Conservation (phyloP, 192 early-diverging fungal genomes). For the Linnemannia elongata region DNA sequence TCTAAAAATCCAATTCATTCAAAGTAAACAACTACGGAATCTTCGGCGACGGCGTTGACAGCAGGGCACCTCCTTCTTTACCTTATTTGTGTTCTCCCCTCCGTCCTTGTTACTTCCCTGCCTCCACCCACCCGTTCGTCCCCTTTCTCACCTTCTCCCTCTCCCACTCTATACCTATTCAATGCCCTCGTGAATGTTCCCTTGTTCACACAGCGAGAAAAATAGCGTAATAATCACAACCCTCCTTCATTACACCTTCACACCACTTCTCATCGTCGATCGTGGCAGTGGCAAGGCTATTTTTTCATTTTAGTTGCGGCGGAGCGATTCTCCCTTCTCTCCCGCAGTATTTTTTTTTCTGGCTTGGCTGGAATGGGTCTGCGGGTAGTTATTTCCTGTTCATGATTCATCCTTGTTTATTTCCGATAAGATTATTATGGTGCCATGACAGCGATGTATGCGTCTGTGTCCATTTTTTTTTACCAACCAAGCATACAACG, state of each 20-base stretch:
- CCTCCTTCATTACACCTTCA: too few relatives aligned
- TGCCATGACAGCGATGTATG: constrained; percentile 2
- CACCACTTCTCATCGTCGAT: too few relatives aligned
- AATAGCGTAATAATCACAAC: too few relatives aligned
- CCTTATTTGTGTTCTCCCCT: neutral
- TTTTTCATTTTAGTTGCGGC: too few relatives aligned
- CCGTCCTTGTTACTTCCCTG: neutral
- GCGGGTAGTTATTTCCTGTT: constrained; percentile 2
- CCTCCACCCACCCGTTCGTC: neutral
- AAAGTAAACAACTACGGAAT: neutral
- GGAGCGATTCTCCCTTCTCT: too few relatives aligned
- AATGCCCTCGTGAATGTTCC: neutral
- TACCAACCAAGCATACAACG: neutral
- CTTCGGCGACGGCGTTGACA: neutral
- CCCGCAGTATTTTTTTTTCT: neutral
- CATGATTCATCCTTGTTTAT: constrained; percentile 12
- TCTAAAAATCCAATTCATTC: neutral
- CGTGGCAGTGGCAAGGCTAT: too few relatives aligned
- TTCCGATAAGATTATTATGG: neutral
- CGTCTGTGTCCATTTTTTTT: neutral
- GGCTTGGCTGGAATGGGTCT: neutral
- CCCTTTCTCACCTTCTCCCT: neutral
- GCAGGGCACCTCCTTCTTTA: neutral
- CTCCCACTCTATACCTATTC: neutral
- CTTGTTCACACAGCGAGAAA: too few relatives aligned